Evolutionary conservation across 2,329 filamentous ascomycete species (phyloP).

Genomic region (Hypoxylon sp.): DNA sequence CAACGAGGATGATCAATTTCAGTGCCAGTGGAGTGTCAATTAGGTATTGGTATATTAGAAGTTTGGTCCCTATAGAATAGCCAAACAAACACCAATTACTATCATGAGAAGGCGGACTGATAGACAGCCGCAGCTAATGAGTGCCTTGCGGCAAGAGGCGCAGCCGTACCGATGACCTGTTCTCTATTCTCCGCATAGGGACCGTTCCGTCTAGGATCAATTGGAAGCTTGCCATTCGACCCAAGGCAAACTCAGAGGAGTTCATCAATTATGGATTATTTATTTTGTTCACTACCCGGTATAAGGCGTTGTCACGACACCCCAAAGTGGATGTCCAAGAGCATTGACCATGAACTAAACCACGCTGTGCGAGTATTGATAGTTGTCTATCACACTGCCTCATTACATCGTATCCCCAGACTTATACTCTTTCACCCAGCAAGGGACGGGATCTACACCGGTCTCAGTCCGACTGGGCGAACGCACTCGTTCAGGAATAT

Average conservation of each 20-base stretch:
- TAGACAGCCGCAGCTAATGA: constrained; percentile 23
- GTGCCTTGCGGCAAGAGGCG: constrained; percentile 15
- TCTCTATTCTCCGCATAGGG: constrained; percentile 10
- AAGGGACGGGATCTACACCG: constrained; percentile 20
- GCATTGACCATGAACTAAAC: constrained; percentile 15
- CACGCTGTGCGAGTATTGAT: constrained; percentile 7
- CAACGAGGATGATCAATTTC: constrained; percentile 21
- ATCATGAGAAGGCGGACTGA: constrained; percentile 23
- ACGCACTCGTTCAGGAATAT: constrained; percentile 11
- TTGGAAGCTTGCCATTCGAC: constrained; percentile 30
- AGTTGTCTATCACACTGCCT: constrained; percentile 10
- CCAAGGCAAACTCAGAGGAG: constrained; percentile 24
- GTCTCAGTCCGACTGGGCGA: constrained; percentile 36
- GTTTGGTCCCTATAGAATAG: constrained; percentile 2
- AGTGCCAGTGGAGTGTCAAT: constrained; percentile 2
- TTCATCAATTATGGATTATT: constrained; percentile 23
- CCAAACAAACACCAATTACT: constrained; percentile 17
- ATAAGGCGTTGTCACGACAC: constrained; percentile 38
- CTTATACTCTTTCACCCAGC: constrained; percentile 1
- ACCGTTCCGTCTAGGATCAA: constrained; percentile 21
- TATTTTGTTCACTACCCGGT: constrained; percentile 31
- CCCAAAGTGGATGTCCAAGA: constrained; percentile 22
- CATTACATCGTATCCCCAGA: constrained; percentile 20
- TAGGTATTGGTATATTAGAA: constrained; percentile 2
- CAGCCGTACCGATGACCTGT: constrained; percentile 21